These are phyloP conservation scores for Cinnamomum micranthum DNA, from an alignment of 164 flowering plant species.

Conservation along the genomic window DNA sequence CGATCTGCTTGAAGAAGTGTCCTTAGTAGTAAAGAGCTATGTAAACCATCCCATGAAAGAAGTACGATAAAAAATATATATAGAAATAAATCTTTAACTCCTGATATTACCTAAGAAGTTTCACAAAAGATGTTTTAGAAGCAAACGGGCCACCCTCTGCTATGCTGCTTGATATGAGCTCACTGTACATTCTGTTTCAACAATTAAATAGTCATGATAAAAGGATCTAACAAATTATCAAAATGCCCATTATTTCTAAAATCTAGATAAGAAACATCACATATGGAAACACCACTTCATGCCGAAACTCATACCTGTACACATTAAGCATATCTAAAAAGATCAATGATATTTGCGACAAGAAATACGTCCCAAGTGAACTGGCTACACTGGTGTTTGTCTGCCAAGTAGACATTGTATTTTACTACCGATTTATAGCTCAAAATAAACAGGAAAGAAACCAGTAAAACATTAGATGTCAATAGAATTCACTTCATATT, in stretches of 20 bases:
- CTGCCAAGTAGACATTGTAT: constrained; percentile 38
- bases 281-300: background rate
- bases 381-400: constrained; percentile 94
- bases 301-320: constrained; percentile 55
- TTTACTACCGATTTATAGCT: background rate
- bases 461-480: background rate
- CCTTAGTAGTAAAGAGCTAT: background rate
- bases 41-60: no score
- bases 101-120: constrained; percentile 67
- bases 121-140: constrained; percentile 80
- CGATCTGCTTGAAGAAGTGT: constrained; percentile 48
- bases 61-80: no score
- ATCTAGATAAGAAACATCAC: background rate
- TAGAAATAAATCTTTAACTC: no score
- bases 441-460: background rate
- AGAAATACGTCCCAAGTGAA: constrained; percentile 85
- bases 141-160: constrained; percentile 94
- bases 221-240: background rate
- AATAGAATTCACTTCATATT: background rate
- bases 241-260: background rate
- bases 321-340: constrained; percentile 98
- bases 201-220: constrained; percentile 5
- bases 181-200: constrained; percentile 92
- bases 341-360: constrained; percentile 80
- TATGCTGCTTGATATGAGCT: constrained; percentile 87